A percentile compares a stretch with the other conserved stretches of the same genome.
Conservation (phyloP, 1,284 basidiomycete species). For the Ganoderma sp. region DNA sequence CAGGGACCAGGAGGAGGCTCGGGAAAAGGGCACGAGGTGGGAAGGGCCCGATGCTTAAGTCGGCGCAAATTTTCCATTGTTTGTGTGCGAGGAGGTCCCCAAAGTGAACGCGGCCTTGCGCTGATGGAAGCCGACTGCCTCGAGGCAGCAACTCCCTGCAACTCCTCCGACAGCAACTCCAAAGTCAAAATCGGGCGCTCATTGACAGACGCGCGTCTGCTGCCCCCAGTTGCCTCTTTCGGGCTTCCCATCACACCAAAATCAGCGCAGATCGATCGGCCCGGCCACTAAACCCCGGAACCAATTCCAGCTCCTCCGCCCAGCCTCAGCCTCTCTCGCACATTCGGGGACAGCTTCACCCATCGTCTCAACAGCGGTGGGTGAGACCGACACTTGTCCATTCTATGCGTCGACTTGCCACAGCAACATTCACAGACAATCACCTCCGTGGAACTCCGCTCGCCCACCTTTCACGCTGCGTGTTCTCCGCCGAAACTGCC, state of each 20-base stretch:
- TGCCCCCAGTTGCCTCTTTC: conserved; percentile 16
- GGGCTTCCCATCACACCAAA: conserved; percentile 16
- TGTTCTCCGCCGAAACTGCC: neutral
- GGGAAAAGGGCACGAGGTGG: conserved; percentile 19
- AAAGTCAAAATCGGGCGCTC: conserved; percentile 19
- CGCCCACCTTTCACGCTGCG: neutral
- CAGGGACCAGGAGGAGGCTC: conserved; percentile 29
- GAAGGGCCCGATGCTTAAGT: conserved; percentile 18
- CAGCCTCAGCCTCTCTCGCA: neutral
- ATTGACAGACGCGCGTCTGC: conserved; percentile 15
- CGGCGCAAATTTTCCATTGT: conserved; percentile 33
- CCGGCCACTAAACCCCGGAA: conserved; percentile 23
- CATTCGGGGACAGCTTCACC: neutral
- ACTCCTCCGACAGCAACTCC: conserved; percentile 2
- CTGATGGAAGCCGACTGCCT: conserved; percentile 27
- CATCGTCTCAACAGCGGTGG: neutral
- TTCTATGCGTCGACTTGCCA: neutral
- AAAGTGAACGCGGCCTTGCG: conserved; percentile 23
- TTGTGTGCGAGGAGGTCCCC: conserved; percentile 30
- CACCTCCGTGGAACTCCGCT: conserved; percentile 14
- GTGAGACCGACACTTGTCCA: neutral
- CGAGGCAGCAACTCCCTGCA: conserved; percentile 21
- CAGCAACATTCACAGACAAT: conserved; percentile 3
- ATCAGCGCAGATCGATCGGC: conserved; percentile 29
- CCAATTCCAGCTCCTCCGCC: conserved; percentile 6